Evolutionary conservation across 1,284 basidiomycete genomes (phyloP).

Genomic region (Bondarzewia mesenterica): DNA sequence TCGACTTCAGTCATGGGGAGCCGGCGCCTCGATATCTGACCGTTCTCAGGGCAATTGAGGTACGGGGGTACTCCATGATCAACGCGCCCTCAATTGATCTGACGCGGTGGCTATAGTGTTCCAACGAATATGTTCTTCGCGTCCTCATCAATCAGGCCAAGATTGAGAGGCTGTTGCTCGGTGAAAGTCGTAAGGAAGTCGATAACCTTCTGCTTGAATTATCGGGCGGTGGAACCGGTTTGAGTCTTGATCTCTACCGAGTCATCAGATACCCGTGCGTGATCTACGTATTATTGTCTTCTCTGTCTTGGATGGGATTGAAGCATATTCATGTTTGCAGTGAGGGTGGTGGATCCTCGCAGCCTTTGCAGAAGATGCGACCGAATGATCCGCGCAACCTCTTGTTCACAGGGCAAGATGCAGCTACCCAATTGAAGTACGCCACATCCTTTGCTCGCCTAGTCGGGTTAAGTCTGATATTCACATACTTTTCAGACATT

Average conservation of each 20-base stretch:
- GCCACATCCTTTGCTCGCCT: background rate
- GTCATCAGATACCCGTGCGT: conserved; percentile 59
- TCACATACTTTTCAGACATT: background rate
- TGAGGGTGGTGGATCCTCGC: conserved; percentile 53
- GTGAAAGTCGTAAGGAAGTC: conserved; percentile 50
- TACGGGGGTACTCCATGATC: conserved; percentile 24
- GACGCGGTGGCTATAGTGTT: conserved; percentile 48
- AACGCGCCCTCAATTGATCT: background rate
- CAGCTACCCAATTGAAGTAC: conserved; percentile 20
- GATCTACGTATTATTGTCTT: background rate
- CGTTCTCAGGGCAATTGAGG: conserved; percentile 79
- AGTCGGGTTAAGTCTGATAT: background rate
- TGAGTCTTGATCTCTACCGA: conserved; percentile 51
- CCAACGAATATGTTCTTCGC: conserved; percentile 70
- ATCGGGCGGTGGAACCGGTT: conserved; percentile 42
- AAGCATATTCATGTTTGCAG: conserved; percentile 26
- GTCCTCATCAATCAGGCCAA: conserved; percentile 69
- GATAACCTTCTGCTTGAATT: conserved; percentile 43
- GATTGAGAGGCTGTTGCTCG: conserved; percentile 73
- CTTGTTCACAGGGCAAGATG: conserved; percentile 37
- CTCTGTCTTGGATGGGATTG: conserved; percentile 3
- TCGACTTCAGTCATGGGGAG: conserved; percentile 70
- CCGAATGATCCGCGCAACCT: conserved; percentile 35
- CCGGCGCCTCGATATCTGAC: conserved; percentile 57
- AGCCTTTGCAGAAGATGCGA: conserved; percentile 27